Conservation (phyloP, 805 yeast genomes). For the Starmerella lactis-condensi region DNA sequence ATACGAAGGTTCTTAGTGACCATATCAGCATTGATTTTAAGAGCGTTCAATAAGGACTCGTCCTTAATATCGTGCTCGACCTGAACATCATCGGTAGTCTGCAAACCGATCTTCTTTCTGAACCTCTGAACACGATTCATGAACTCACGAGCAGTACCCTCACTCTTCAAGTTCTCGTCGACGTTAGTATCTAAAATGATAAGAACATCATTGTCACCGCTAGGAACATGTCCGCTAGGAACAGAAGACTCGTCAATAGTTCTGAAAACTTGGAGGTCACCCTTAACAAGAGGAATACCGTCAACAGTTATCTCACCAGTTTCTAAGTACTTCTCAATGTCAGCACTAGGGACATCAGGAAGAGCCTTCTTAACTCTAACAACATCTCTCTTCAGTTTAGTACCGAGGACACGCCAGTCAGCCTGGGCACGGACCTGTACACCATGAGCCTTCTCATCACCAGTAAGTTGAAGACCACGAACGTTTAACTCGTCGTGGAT, state of each 20-base stretch:
- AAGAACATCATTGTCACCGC: constrained; percentile 78
- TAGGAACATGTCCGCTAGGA: constrained; percentile 60
- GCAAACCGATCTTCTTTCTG: constrained; percentile 88
- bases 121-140: constrained; percentile 93
- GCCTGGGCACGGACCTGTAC: constrained; percentile 90
- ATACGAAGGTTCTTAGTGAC: constrained; percentile 60
- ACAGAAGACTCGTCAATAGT: constrained; percentile 50
- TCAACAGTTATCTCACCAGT: constrained; percentile 68
- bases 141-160: constrained; percentile 91
- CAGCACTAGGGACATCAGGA: constrained; percentile 61
- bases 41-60: constrained; percentile 39
- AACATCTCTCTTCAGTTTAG: constrained; percentile 85
- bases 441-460: constrained; percentile 79
- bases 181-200: constrained; percentile 74
- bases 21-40: constrained; percentile 46
- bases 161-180: constrained; percentile 74
- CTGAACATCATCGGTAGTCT: constrained; percentile 83
- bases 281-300: constrained; percentile 70
- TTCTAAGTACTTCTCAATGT: constrained; percentile 56
- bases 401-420: constrained; percentile 97
- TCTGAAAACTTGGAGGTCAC: constrained; percentile 79
- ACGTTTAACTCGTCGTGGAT: constrained; percentile 83
- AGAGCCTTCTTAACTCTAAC: constrained; percentile 87
- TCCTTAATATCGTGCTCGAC: constrained; percentile 66
- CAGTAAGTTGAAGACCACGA: constrained; percentile 68